phyloP scores from a whole-genome alignment of 805 yeast species.

The Kodamaea nitidulidarum region DNA sequence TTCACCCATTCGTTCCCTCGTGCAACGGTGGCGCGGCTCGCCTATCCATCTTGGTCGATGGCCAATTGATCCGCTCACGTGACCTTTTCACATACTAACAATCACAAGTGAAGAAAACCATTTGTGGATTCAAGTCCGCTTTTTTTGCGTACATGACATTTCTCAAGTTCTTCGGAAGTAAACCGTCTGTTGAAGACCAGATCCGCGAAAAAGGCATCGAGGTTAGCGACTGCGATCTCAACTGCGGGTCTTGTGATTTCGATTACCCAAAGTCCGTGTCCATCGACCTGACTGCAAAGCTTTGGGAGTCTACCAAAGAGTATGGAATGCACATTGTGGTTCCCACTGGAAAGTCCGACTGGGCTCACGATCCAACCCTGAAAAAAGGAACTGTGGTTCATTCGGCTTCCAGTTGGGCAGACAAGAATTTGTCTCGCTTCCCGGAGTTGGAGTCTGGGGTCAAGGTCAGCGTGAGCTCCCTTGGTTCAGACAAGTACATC shows the following conservation, averaged over 20 bases:
- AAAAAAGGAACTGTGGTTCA: slow-evolving; percentile 42
- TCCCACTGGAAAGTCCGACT: slow-evolving; percentile 80
- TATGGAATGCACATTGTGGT: slow-evolving; percentile 70
- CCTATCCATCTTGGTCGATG: too few species aligned
- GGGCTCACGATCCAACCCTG: slow-evolving; percentile 73
- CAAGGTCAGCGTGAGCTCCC: slow-evolving; percentile 52
- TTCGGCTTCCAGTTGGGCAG: slow-evolving; percentile 38
- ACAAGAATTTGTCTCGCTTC: slow-evolving; percentile 13
- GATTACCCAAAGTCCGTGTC: slow-evolving; percentile 50
- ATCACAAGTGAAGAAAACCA: not conserved
- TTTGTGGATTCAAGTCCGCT: not conserved
- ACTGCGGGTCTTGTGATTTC: slow-evolving; percentile 53
- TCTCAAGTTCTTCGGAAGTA: slow-evolving; percentile 2
- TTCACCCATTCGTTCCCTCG: too few species aligned
- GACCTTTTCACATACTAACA: too few species aligned
- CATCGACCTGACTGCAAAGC: slow-evolving; percentile 34
- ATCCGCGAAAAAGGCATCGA: slow-evolving; percentile 19
- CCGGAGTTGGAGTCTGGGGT: slow-evolving; percentile 27
- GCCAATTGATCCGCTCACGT: too few species aligned
- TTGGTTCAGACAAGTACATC: slow-evolving; percentile 43
- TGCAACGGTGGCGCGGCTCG: too few species aligned
- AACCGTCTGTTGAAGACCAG: slow-evolving; percentile 1
- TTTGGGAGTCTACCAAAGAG: slow-evolving; percentile 71
- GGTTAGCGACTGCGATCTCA: slow-evolving; percentile 47
- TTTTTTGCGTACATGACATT: slow-evolving; percentile 5